Conservation (phyloP, 208 protist genomes). For the Leishmania amazonensis region DNA sequence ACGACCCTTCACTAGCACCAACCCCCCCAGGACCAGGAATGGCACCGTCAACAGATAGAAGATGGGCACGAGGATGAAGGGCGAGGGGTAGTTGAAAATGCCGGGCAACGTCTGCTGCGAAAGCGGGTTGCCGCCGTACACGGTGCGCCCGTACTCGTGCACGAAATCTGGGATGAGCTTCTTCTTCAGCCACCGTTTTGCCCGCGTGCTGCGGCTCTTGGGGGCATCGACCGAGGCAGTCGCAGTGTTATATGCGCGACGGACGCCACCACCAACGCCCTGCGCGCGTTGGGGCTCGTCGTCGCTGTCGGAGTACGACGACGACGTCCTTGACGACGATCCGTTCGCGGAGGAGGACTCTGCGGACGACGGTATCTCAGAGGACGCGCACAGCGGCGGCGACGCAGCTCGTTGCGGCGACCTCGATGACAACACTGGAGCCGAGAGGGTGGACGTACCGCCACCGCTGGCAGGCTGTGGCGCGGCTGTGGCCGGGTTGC, state of each 20-base stretch:
- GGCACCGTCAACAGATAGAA: conserved; percentile 58
- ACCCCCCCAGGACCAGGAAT: conserved; percentile 49
- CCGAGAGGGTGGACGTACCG: background rate
- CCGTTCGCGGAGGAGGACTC: background rate
- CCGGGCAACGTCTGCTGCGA: conserved; percentile 79
- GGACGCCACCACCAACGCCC: background rate
- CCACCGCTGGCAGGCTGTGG: background rate
- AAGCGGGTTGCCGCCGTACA: conserved; percentile 77
- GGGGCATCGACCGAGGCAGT: background rate
- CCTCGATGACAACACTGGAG: background rate
- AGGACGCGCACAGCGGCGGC: background rate
- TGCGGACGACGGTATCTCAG: background rate
- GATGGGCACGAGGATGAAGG: conserved; percentile 52
- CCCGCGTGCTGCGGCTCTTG: conserved; percentile 5
- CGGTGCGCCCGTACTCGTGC: conserved; percentile 61
- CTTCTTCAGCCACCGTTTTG: conserved; percentile 29
- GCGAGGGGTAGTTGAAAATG: conserved; percentile 57
- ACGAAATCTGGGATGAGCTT: conserved; percentile 37
- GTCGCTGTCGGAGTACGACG: background rate
- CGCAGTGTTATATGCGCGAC: background rate
- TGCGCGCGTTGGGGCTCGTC: background rate
- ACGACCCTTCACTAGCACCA: conserved; percentile 42
- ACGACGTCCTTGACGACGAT: background rate
- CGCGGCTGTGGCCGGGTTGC: background rate
- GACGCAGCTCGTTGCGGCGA: background rate